Evolutionary conservation across 352 stramenopile genomes (phyloP).

Genomic region (Phytophthora pinifolia): DNA sequence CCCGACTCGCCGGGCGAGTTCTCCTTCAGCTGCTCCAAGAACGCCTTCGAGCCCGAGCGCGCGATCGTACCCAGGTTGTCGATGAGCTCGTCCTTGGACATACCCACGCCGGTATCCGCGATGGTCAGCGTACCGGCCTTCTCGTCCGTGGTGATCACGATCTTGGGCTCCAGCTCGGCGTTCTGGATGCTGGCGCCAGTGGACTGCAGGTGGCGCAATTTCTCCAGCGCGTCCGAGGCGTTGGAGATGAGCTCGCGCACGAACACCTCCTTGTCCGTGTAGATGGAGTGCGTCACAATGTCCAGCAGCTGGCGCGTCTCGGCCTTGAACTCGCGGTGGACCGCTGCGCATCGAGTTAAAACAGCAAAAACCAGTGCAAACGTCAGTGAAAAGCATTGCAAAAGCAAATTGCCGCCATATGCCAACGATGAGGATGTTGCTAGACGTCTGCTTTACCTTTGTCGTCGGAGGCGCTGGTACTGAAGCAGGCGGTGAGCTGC

Average conservation of each 20-base stretch:
- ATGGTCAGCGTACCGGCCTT: constrained; percentile 96
- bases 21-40: constrained; percentile 93
- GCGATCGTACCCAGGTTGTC: constrained; percentile 99
- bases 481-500: constrained; percentile 40
- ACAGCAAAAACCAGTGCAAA: not conserved
- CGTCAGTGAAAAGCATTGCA: constrained; percentile 2
- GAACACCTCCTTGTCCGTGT: constrained; percentile 99
- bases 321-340: constrained; percentile 93
- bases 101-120: constrained; percentile 97
- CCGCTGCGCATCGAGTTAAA: constrained; percentile 25
- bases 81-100: constrained; percentile 97
- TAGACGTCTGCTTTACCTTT: constrained; percentile 36
- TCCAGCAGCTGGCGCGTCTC: constrained; percentile 96
- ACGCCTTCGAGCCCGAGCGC: constrained; percentile 96
- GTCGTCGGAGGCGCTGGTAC: constrained; percentile 40
- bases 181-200: constrained; percentile 70
- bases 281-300: constrained; percentile 99
- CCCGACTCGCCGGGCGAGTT: constrained; percentile 58
- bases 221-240: constrained; percentile 98
- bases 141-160: constrained; percentile 96
- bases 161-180: constrained; percentile 93
- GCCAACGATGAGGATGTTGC: not conserved
- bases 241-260: constrained; percentile 99
- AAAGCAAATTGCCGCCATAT: not conserved
- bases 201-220: constrained; percentile 94